phyloP scores from a whole-genome alignment of 306 rosid genomes.

The Quillaja saponaria region DNA sequence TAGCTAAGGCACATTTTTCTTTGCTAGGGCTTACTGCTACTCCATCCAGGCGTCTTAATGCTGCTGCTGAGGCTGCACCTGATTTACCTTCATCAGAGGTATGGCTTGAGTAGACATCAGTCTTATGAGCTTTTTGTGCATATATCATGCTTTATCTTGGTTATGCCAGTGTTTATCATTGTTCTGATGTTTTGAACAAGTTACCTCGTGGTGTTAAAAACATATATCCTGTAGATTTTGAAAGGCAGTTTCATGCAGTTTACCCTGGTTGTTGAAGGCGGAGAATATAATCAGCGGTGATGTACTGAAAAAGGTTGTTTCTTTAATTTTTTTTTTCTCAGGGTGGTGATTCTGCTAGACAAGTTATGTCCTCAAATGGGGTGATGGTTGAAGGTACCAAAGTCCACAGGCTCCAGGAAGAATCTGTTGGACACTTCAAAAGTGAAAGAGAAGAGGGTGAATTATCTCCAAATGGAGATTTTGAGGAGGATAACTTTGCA shows the following conservation, averaged over 20 bases:
- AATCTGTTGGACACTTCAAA: constrained; percentile 62
- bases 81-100: constrained; percentile 85
- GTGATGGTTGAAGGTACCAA: constrained; percentile 47
- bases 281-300: constrained; percentile 1
- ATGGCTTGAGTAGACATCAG: constrained; percentile 23
- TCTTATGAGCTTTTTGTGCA: background rate
- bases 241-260: background rate
- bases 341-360: constrained; percentile 82
- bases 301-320: constrained; percentile 15
- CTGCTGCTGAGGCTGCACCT: constrained; percentile 53
- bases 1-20: constrained; percentile 40
- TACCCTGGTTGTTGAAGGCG: constrained; percentile 2
- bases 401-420: constrained; percentile 60
- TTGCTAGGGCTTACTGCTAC: constrained; percentile 58
- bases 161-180: background rate
- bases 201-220: constrained; percentile 17
- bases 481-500: constrained; percentile 90
- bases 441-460: constrained; percentile 98
- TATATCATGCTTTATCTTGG: constrained; percentile 16
- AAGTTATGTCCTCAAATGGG: constrained; percentile 59
- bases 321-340: constrained; percentile 28
- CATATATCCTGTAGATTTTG: constrained; percentile 25
- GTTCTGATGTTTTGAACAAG: background rate
- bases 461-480: constrained; percentile 94
- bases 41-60: constrained; percentile 59